Evolutionary conservation across 2,329 filamentous ascomycete genomes (phyloP), one percentile per base, ranked within the genome.

Genomic region (Alternaria infectoria): DNA sequence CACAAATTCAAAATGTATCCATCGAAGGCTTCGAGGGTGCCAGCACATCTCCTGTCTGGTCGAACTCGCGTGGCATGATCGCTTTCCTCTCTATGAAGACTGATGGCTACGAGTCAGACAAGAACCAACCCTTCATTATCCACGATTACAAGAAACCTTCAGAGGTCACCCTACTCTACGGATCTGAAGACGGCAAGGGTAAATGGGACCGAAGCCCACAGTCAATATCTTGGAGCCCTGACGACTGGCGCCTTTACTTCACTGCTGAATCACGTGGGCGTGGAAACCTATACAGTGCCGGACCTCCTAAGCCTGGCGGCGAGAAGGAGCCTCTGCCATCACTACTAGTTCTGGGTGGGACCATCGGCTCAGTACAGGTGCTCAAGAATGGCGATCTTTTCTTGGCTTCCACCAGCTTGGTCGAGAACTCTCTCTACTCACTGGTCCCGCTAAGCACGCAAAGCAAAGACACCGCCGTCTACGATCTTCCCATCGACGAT

Each of bases 81-180:
- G 92, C 88, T 2, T 97, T 96, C 77, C 84, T 92, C 28, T 88
- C 91, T 65, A 97, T 96, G 93, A 86, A 87, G 66, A 86, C 86
- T 59, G 85, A 88, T 55, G 88, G 90, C 62, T 97, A 97, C 76
- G 93, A 97, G 79, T 88, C 90, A 15, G 93, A 97, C 81, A 91
- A 91, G 77, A 86, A 90, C 47, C 86, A 89, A 47, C 81, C 93
- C 5, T 81, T 93, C 65, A 80, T 93, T 3, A 78, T 92, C 7
- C 86, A 87, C 2, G 86, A 92, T 69, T 81, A 92, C 52, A 78
- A 77, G 13, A 85, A 89, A 63, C 80, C 89, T 10, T 82, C 82
- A 62, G 86, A 86, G 62, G 45, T 62, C 8, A 83, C 88, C 65
- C 88, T 90, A 70, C 89, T 90, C 64, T 90, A 87, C 71, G 81